phyloP scores from a whole-genome alignment of 2,329 filamentous ascomycete species.

The Xylaria sp. region DNA sequence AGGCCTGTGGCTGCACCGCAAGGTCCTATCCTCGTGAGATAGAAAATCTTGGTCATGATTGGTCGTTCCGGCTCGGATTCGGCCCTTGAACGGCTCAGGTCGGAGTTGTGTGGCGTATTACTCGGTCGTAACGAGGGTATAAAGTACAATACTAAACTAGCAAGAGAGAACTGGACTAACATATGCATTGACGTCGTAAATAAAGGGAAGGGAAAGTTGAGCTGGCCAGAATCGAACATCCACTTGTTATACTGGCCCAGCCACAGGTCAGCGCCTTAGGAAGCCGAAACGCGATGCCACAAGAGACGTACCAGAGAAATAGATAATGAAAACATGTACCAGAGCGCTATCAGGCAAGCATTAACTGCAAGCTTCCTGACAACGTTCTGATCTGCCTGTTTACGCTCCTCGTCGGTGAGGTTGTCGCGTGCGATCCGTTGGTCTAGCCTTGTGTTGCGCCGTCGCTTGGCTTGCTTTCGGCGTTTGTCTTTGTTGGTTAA shows the following conservation, averaged over 20 bases:
- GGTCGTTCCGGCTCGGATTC: slow-evolving; percentile 59
- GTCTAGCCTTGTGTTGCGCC: slow-evolving; percentile 71
- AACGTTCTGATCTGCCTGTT: slow-evolving; percentile 76
- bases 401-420: slow-evolving; percentile 74
- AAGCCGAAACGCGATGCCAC: not conserved
- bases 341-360: slow-evolving; percentile 79
- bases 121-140: slow-evolving; percentile 81
- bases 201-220: slow-evolving; percentile 92
- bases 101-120: slow-evolving; percentile 51
- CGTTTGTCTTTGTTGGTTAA: slow-evolving; percentile 75
- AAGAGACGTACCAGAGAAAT: slow-evolving; percentile 78
- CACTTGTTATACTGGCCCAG: slow-evolving; percentile 91
- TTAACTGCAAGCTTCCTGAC: slow-evolving; percentile 74
- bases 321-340: slow-evolving; percentile 90
- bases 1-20: slow-evolving; percentile 92
- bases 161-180: slow-evolving; percentile 87
- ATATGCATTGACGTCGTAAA: slow-evolving; percentile 97
- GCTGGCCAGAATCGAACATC: slow-evolving; percentile 90
- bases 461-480: slow-evolving; percentile 69
- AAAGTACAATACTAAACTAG: slow-evolving; percentile 78
- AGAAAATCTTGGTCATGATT: slow-evolving; percentile 89
- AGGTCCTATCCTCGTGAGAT: slow-evolving; percentile 87
- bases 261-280: not conserved
- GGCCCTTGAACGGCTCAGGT: slow-evolving; percentile 57
- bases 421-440: slow-evolving; percentile 68